Evolutionary conservation across 441 rosid genomes (phyloP).

Genomic region (Jatropha podagrica): DNA sequence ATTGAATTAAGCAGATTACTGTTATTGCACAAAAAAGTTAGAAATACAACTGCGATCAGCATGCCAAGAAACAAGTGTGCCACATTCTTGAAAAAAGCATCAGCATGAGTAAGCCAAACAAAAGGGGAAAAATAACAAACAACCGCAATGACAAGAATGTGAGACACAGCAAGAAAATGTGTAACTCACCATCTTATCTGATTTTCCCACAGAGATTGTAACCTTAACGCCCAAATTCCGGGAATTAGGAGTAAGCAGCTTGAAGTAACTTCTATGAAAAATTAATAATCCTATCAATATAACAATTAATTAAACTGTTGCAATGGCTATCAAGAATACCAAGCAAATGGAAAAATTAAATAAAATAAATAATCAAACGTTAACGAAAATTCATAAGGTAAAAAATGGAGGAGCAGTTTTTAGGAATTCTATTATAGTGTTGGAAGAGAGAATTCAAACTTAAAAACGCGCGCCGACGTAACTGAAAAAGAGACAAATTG

Average conservation of each 20-base stretch:
- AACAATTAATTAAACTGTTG: neutral
- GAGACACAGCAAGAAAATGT: neutral
- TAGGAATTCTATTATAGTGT: too few relatives aligned
- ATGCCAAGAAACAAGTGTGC: neutral
- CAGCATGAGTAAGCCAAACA: neutral
- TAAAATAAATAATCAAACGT: neutral
- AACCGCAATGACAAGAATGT: neutral
- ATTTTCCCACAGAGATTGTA: neutral
- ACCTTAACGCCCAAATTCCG: conserved; percentile 1
- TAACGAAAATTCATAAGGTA: neutral
- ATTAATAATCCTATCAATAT: neutral
- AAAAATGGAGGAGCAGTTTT: neutral
- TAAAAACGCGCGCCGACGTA: too few relatives aligned
- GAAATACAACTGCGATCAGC: neutral
- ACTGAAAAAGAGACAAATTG: neutral
- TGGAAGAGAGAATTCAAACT: neutral
- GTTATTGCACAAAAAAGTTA: neutral
- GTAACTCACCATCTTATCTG: neutral
- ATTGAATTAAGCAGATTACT: neutral
- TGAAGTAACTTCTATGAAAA: neutral
- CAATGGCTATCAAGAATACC: neutral
- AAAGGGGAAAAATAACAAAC: neutral
- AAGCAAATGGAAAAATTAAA: neutral
- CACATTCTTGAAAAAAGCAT: neutral
- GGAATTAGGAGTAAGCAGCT: neutral